These are phyloP conservation scores for Penicillium aurantiogriseum DNA, from an alignment of 2,329 filamentous ascomycete genomes.

Conservation along the genomic window DNA sequence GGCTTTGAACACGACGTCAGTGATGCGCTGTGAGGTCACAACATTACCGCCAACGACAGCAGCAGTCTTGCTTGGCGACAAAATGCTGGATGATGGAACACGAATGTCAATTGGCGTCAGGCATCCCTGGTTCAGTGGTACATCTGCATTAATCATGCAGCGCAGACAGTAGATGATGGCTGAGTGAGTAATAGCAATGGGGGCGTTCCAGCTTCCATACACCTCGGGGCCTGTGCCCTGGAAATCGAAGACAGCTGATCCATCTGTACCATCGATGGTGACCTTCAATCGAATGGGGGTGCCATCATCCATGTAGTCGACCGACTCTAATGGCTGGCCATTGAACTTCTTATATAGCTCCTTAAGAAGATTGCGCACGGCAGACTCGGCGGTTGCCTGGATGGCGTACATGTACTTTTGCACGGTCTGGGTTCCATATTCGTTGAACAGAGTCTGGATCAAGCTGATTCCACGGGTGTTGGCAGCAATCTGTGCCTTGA, in stretches of 20 bases:
- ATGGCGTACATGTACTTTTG: conserved; percentile 83
- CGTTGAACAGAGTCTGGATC: conserved; percentile 70
- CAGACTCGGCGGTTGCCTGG: conserved; percentile 74
- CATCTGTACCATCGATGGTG: conserved; percentile 70
- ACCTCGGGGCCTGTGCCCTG: conserved; percentile 75
- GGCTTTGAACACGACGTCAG: conserved; percentile 77
- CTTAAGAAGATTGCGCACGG: conserved; percentile 71
- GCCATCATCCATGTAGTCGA: conserved; percentile 86
- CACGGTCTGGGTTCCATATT: conserved; percentile 74
- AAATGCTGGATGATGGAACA: conserved; percentile 67
- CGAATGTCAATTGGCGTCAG: conserved; percentile 71
- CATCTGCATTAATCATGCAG: conserved; percentile 75
- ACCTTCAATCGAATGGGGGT: conserved; percentile 73
- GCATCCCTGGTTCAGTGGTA: conserved; percentile 84
- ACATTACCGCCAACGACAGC: conserved; percentile 84
- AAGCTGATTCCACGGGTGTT: conserved; percentile 82
- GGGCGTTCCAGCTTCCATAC: conserved; percentile 77
- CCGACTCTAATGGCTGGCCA: conserved; percentile 67
- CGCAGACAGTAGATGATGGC: conserved; percentile 85
- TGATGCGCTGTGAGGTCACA: conserved; percentile 74
- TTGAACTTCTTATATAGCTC: conserved; percentile 67
- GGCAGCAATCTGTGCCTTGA: conserved; percentile 82
- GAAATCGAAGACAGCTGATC: conserved; percentile 77
- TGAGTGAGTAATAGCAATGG: conserved; percentile 76
- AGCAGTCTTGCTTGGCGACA: conserved; percentile 71